Conservation (phyloP, 257 asterid genomes). For the Solanum commersonii region DNA sequence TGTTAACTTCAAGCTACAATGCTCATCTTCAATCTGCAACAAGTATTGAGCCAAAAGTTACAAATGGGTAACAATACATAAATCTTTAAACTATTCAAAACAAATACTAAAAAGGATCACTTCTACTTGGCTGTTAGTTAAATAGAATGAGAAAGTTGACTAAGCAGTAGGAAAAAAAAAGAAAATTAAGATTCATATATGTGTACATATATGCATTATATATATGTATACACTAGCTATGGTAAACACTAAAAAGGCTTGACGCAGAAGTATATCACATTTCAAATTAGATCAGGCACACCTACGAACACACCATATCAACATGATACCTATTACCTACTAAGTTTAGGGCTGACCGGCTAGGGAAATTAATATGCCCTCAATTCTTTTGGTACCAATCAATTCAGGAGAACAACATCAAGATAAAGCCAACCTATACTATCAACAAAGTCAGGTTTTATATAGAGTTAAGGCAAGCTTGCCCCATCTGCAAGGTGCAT, state of each 20-base stretch:
- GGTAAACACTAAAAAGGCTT: not conserved
- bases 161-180: not conserved
- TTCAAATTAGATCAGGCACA: not conserved
- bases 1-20: not conserved
- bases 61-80: not conserved
- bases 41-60: not conserved
- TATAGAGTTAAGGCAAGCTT: not conserved
- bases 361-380: not conserved
- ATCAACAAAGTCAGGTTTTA: not conserved
- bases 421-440: not conserved
- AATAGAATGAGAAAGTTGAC: not conserved
- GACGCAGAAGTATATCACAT: not conserved
- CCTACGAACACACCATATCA: not conserved
- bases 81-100: not conserved
- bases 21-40: not conserved
- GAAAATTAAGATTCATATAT: not conserved
- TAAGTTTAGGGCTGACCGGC: not conserved
- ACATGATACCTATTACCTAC: not conserved
- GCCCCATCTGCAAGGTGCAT: not conserved
- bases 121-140: not conserved
- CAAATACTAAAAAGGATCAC: not conserved
- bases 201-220: not conserved
- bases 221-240: not conserved
- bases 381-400: not conserved
- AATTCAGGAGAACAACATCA: not conserved